Evolutionary conservation across 2,329 filamentous ascomycete genomes (phyloP).

Genomic region (Claviceps cyperi): DNA sequence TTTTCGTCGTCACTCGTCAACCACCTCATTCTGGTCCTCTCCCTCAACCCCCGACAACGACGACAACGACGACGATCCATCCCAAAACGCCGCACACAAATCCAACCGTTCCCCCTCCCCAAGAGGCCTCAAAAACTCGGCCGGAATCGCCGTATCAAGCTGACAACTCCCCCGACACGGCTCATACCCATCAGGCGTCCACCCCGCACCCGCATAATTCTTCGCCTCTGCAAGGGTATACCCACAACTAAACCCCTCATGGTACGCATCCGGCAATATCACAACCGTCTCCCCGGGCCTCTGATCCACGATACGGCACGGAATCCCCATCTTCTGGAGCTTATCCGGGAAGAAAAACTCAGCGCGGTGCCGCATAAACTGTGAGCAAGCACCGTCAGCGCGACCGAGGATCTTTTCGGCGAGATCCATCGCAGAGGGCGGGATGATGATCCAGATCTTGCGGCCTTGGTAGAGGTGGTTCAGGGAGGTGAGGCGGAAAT

Average conservation of each 20-base stretch:
- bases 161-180: slow-evolving; percentile 20
- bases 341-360: slow-evolving; percentile 27
- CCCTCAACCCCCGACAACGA: too few relatives aligned
- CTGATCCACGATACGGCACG: slow-evolving; percentile 23
- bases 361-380: slow-evolving; percentile 27
- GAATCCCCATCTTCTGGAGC: slow-evolving; percentile 23
- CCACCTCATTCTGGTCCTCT: too few relatives aligned
- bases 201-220: slow-evolving; percentile 24
- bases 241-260: slow-evolving; percentile 27
- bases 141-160: slow-evolving; percentile 22
- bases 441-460: slow-evolving; percentile 26
- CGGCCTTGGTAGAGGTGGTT: slow-evolving; percentile 26
- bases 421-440: slow-evolving; percentile 20
- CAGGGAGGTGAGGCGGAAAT: slow-evolving; percentile 23
- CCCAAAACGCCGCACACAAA: slow-evolving; percentile 14
- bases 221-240: slow-evolving; percentile 27
- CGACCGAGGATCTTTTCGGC: slow-evolving; percentile 21
- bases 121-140: slow-evolving; percentile 18
- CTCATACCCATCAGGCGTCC: slow-evolving; percentile 21
- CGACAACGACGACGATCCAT: too few relatives aligned
- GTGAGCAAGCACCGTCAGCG: slow-evolving; percentile 18
- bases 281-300: slow-evolving; percentile 25
- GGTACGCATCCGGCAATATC: slow-evolving; percentile 25
- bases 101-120: slow-evolving; percentile 19
- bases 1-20: too few relatives aligned